Evolutionary conservation across 306 rosid genomes (phyloP).

Genomic region (Cucurbita maxima): DNA sequence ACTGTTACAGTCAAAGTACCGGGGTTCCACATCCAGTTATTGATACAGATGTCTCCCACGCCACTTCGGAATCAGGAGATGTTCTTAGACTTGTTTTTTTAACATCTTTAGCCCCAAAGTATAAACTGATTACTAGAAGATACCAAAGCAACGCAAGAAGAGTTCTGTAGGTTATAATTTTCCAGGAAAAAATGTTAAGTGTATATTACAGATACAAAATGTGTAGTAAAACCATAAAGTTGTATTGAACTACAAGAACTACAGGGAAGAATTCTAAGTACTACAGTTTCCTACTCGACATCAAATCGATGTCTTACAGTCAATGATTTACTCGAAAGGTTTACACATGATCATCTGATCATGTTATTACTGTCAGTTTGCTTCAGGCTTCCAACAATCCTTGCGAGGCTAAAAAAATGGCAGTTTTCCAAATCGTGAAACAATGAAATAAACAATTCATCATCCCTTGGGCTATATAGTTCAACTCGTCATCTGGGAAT

Average conservation of each 20-base stretch:
- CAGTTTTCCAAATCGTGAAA: background rate
- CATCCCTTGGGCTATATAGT: background rate
- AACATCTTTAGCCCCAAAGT: no score
- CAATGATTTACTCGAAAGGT: background rate
- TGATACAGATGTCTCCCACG: constrained; percentile 39
- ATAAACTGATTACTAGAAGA: background rate
- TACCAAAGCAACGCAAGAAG: background rate
- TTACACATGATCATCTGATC: constrained; percentile 1
- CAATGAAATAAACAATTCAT: background rate
- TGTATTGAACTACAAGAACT: constrained; percentile 6
- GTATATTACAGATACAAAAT: constrained; percentile 5
- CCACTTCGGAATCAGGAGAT: constrained; percentile 15
- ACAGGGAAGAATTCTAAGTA: constrained; percentile 2
- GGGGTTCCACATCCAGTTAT: constrained; percentile 28
- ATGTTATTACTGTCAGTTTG: constrained; percentile 8
- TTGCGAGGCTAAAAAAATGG: background rate
- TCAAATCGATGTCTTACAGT: background rate
- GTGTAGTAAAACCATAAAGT: background rate
- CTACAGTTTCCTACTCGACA: constrained; percentile 1
- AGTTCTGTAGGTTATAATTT: background rate
- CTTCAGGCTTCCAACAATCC: background rate
- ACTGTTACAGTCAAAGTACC: background rate
- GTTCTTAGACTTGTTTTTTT: no score
- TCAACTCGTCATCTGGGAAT: background rate
- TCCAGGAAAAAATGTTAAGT: background rate